Evolutionary conservation across 768 basidiomycete species (phyloP), one percentile per base, ranked within the genome.

Genomic region (Arthromyces matolae): DNA sequence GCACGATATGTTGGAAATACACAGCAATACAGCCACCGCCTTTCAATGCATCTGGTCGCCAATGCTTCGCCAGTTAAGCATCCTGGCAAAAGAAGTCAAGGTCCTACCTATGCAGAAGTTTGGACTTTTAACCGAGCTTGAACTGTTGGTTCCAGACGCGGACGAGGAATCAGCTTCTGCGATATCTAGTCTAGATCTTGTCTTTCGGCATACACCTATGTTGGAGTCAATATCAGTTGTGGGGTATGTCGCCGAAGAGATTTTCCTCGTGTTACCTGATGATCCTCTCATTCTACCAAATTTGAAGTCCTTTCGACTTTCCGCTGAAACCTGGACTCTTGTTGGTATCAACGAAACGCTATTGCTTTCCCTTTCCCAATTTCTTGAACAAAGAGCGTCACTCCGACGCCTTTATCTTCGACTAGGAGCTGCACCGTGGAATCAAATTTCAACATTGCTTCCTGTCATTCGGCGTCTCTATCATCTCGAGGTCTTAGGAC

Each of bases 181-280:
- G 19, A 48, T 62, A 14, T 51, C 60, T 44, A 66, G 65, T 10
- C 49, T 71, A 35, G 69, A 69, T 45, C 60, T 72, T 32, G 45
- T 71, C 27, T 64, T 70, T 45, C 66, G 57, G 13, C 67, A 71
- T 41, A 61, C 66, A 14, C 54, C 59, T 7, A 25, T 50, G 22
- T 59, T 74, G 22, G 64, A 69, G 50, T 67, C 66, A 4, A 53
- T 74, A n/a, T 68, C 68, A n/a, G 33, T 71, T 37, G 61, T 67
- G 33, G 72, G 72, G 12, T 60, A 58, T 37, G 54, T 71, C 25
- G 48, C 57, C 28, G 48, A 56, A 4, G 57, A 54, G 6, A 33
- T 67, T 3, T 67, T 71, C 45, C 54, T 60, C 10, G 59, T 62
- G 53, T 55, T 72, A 6, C 62, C 68, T 14, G 47, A 55, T 35